phyloP scores from a whole-genome alignment of 331 rosid genomes.

The Spiraea crenata region DNA sequence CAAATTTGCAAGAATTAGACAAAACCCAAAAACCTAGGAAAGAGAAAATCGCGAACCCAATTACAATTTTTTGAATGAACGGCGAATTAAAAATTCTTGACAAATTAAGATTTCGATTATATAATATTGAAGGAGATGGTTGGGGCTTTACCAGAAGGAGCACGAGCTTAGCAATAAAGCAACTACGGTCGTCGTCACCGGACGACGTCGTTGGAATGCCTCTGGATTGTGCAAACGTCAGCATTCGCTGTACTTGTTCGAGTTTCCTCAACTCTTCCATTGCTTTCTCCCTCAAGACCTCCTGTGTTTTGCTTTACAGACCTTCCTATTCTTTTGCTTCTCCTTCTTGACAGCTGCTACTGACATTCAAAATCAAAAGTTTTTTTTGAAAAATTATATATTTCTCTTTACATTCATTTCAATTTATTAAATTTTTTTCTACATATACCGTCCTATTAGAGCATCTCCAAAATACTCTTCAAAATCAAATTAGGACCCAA shows the following conservation, averaged over 20 bases:
- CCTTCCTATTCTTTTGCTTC: too few species aligned
- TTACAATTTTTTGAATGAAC: too few species aligned
- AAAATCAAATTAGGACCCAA: too few species aligned
- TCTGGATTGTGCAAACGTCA: slow-evolving; percentile 47
- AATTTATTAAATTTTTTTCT: too few species aligned
- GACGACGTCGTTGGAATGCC: slow-evolving; percentile 29
- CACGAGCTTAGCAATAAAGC: slow-evolving; percentile 66
- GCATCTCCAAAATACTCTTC: too few species aligned
- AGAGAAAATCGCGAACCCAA: not conserved
- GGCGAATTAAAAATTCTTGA: not conserved
- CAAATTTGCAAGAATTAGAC: not conserved
- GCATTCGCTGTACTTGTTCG: slow-evolving; percentile 55
- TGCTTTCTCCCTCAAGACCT: not conserved
- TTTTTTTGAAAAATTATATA: too few species aligned
- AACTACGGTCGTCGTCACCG: slow-evolving; percentile 34
- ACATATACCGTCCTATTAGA: too few species aligned
- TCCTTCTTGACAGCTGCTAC: too few species aligned
- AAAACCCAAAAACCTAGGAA: not conserved
- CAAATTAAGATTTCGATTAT: not conserved
- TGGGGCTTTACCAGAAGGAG: slow-evolving; percentile 41
- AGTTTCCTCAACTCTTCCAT: slow-evolving; percentile 68
- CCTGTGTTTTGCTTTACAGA: too few species aligned
- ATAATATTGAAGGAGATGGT: not conserved
- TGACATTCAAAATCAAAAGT: too few species aligned
- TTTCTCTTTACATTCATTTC: too few species aligned